These are phyloP conservation scores for Aurifilum marmelostoma DNA, from an alignment of 2,329 filamentous ascomycete genomes.

Conservation along the genomic window DNA sequence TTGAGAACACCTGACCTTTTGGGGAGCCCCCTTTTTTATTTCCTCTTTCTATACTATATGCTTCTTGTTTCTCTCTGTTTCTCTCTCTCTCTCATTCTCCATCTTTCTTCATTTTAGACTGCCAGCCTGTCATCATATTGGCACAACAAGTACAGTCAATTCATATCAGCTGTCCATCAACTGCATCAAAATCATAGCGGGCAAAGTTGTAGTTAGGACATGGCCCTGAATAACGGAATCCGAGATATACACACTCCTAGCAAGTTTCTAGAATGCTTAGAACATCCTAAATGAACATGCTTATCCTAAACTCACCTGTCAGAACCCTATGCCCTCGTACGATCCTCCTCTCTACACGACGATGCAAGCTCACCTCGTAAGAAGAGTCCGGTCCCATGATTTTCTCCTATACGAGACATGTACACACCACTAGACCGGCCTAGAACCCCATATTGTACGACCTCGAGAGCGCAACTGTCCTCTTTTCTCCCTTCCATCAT, in stretches of 20 bases:
- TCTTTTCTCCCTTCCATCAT: not conserved
- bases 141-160: not conserved
- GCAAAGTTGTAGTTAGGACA: not conserved
- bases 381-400: not conserved
- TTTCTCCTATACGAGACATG: not conserved
- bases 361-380: slow-evolving; percentile 7
- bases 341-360: not conserved
- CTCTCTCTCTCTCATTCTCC: not conserved
- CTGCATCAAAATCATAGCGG: no score
- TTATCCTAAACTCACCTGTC: not conserved
- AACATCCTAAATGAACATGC: not conserved
- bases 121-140: not conserved
- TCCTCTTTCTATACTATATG: no score
- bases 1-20: slow-evolving; percentile 10
- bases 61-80: not conserved
- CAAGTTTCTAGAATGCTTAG: not conserved
- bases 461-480: not conserved
- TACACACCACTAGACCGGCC: not conserved
- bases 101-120: not conserved
- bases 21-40: not conserved
- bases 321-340: not conserved
- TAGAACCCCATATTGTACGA: not conserved
- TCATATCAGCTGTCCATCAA: no score
- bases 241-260: not conserved
- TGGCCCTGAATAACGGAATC: not conserved